Percentiles rank a stretch among this genome's conserved stretches.
These are phyloP conservation scores for Dendryphion nanum DNA, from an alignment of 2,329 filamentous ascomycete species.

Conservation along the genomic window DNA sequence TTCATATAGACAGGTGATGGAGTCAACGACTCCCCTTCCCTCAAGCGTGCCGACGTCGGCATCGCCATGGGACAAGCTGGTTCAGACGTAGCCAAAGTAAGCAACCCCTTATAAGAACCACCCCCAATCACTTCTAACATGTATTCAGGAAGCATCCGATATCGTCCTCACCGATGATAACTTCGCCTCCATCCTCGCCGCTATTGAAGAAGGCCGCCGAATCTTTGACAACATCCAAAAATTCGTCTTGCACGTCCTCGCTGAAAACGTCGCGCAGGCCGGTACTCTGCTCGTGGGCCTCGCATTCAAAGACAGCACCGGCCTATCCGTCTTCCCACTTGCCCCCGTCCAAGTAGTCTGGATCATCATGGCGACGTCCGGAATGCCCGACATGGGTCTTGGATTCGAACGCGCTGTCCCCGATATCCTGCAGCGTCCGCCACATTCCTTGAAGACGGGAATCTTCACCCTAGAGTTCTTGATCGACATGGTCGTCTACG, in stretches of 20 bases:
- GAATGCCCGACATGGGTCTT: conserved; percentile 82
- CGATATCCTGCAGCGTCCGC: conserved; percentile 78
- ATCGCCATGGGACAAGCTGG: conserved; percentile 81
- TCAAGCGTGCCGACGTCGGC: conserved; percentile 78
- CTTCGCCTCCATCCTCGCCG: conserved; percentile 80
- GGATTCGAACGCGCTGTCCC: conserved; percentile 73
- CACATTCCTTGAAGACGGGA: conserved; percentile 57
- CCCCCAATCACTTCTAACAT: no score
- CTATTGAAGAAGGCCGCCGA: conserved; percentile 79
- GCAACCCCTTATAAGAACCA: no score
- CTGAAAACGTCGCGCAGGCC: conserved; percentile 81
- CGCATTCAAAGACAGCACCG: conserved; percentile 69
- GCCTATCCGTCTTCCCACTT: conserved; percentile 80
- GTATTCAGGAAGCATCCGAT: conserved; percentile 66
- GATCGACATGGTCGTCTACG: conserved; percentile 39
- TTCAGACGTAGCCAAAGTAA: conserved; percentile 76
- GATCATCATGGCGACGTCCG: conserved; percentile 93
- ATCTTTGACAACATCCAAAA: conserved; percentile 91
- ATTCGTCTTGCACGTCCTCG: conserved; percentile 73
- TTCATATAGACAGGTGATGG: conserved; percentile 88
- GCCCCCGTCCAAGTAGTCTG: conserved; percentile 84
- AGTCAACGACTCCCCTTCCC: conserved; percentile 80
- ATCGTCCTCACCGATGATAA: conserved; percentile 89
- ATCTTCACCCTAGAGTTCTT: conserved; percentile 40
- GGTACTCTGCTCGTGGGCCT: conserved; percentile 78